A percentile compares a stretch with the other conserved stretches of the same genome.
phyloP scores from a whole-genome alignment of 352 stramenopile species.

The Elongisporangium anandrum region DNA sequence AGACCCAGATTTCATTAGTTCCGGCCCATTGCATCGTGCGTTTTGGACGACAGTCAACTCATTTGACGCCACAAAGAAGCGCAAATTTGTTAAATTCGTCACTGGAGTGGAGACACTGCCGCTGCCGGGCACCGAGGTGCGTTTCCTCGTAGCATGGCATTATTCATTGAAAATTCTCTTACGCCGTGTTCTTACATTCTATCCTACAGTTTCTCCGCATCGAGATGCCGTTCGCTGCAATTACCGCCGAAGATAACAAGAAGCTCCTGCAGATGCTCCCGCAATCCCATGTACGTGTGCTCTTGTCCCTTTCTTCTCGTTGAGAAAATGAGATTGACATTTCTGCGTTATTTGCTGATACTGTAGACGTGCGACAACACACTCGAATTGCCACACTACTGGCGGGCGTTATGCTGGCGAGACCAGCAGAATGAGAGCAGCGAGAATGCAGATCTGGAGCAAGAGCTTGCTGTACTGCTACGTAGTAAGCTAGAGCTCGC shows the following conservation, averaged over 20 bases:
- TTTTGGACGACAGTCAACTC: constrained; percentile 57
- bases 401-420: constrained; percentile 61
- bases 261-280: constrained; percentile 62
- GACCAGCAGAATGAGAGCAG: constrained; percentile 21
- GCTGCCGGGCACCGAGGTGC: constrained; percentile 57
- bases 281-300: constrained; percentile 55
- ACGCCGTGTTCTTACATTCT: background rate
- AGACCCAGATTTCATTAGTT: constrained; percentile 55
- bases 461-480: constrained; percentile 35
- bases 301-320: background rate
- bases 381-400: constrained; percentile 70
- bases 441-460: constrained; percentile 25
- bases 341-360: background rate
- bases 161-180: constrained; percentile 3
- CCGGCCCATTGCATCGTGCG: constrained; percentile 20
- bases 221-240: constrained; percentile 61
- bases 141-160: background rate
- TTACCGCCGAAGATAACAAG: constrained; percentile 31
- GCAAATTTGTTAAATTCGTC: constrained; percentile 72
- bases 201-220: constrained; percentile 59
- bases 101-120: constrained; percentile 65
- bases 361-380: constrained; percentile 75
- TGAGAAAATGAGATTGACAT: background rate
- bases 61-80: constrained; percentile 49
- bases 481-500: constrained; percentile 47